Evolutionary conservation across 2,329 filamentous ascomycete genomes (phyloP), one percentile per base, ranked within the genome.

Genomic region (Paramyrothecium roridum): DNA sequence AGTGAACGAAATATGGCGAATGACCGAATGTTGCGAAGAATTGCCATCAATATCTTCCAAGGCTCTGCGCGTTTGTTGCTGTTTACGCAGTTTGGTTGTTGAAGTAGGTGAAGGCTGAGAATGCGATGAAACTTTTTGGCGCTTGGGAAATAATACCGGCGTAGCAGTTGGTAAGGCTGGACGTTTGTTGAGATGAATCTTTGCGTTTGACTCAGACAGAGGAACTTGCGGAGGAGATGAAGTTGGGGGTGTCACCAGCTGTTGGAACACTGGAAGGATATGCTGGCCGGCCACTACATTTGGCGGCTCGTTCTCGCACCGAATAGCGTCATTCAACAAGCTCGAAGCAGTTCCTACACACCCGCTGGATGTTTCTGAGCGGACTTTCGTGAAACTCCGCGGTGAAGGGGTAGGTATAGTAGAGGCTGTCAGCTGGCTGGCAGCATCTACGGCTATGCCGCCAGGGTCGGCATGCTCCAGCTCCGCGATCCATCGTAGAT

Each of bases 401-500:
- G 69, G 71, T 11, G 71, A 74, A 4, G 71, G 68, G 1, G 72
- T 70, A 49, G 65, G 63, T 58, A 68, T 66, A 17, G 71, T 72
- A 1, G 73, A 72, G 45, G 69, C 67, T 1, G 76, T 80, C 37
- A 72, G 68, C 59, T 84, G 80, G 49, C 75, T 83, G 17, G 63
- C 59, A 8, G 72, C 68, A 56, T 82, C 78, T 19, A 76, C 67
- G 1, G 72, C 64, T 6, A 72, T 62, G 8, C 74, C 74, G 11
- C 72, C 67, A 2, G 79, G 76, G 60, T 86, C 80, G 0, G 81
- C 77, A 22, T 72, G 67, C 58, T 87, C 81, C n/a, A 91, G 68
- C 50, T 77, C 81, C 10, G 78, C 76, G 23, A 85, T 78, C 86
- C 87, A 90, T 11, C 76, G 67, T 1, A 79, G 70, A 56, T 85